Evolutionary conservation across 306 rosid genomes (phyloP), one percentile per base, ranked within the genome.

Genomic region (Luffa aegyptiaca): DNA sequence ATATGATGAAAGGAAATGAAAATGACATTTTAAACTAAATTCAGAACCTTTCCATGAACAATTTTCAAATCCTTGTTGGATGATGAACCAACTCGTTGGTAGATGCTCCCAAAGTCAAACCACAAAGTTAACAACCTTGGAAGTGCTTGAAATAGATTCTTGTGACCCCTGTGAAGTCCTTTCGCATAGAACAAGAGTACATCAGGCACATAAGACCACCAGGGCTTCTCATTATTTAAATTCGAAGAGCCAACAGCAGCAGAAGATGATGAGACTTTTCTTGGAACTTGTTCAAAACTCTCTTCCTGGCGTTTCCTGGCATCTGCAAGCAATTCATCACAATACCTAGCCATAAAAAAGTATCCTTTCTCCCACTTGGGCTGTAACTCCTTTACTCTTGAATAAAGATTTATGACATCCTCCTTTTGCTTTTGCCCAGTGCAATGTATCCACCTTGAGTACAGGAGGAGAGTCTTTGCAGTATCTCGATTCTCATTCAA

Each of bases 381-480:
- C 83, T 95, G 98, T 85, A 95, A 84, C 84, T 91, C 97, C 90
- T 87, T 91, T 83, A 93, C 97, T 87, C 97, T 91, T 55, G 90
- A 80, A 84, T 92, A 95, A 74, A 92, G 97, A 89, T 80, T 81
- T 65, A 92, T 84, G 48, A 91, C 93, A 81, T 95, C 98, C 87
- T 92, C 97, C 87, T 95, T 95, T 87, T 92, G 98, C 84, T 95
- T 95, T 92, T 95, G 97, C 79, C 98, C 97, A 76, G 97, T 95
- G 92, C 93, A 93, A 84, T 95, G 98, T 52, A 86, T 92, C 98
- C 98, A 95, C 84, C 97, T 85, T 71, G 98, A 86, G 85, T 92
- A 95, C 81, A 95, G 88, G 86, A 95, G 97, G 84, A 95, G 98
- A 83, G 96, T 90, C 88, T 90, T 95, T 10, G 96, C 97, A 68